Percentiles rank a stretch among this genome's conserved stretches.
Conservation (phyloP, 371 early-diverging fungal genomes). For the Zychaea mexicana region DNA sequence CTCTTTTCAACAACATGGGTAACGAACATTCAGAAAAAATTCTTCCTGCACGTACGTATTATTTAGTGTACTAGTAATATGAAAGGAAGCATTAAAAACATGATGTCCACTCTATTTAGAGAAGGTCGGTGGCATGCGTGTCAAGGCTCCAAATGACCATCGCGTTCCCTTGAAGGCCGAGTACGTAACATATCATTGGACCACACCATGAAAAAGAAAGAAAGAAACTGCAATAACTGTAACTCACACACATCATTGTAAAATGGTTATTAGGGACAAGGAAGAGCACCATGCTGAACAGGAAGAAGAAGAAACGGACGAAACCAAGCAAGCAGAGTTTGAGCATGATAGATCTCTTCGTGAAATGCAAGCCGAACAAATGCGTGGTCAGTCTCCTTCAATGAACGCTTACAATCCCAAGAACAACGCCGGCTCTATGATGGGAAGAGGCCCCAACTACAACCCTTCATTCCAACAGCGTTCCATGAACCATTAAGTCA, state of each 20-base stretch:
- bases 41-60: not conserved
- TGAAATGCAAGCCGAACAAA: not conserved
- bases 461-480: constrained; percentile 13
- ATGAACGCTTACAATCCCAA: constrained; percentile 44
- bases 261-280: constrained; percentile 2
- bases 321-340: not conserved
- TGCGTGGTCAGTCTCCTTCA: constrained; percentile 2
- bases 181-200: not conserved
- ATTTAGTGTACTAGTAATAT: not conserved
- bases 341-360: constrained; percentile 8
- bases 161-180: constrained; percentile 7
- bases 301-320: not conserved
- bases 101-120: not conserved
- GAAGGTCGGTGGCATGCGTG: constrained; percentile 16
- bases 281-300: not conserved
- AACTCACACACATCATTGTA: not conserved
- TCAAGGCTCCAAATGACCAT: constrained; percentile 3
- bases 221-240: too few species aligned
- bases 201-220: too few species aligned
- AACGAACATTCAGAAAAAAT: constrained; percentile 1
- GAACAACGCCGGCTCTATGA: constrained; percentile 69
- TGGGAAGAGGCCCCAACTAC: constrained; percentile 8
- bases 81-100: not conserved
- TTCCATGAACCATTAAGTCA: constrained; percentile 7
- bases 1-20: not conserved